Base-by-base conservation (phyloP, 345 rosid genomes). In the Lumnitzera littorea region DNA sequence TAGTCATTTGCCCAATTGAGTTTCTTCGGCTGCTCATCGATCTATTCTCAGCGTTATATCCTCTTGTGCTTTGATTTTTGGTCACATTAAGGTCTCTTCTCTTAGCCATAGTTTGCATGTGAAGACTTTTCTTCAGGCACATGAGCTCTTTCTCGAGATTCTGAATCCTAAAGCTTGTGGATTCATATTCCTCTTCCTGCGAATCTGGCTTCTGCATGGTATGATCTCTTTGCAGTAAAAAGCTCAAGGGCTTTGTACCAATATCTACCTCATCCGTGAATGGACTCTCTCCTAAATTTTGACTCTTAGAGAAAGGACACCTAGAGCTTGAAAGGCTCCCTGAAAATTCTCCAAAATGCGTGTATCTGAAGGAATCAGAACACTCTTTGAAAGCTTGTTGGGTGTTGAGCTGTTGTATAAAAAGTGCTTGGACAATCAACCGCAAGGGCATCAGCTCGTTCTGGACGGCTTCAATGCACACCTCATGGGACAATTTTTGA, bases 361-460 rank as follows among this genome's bases (percentile, higher is more conserved):
- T 69, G 74, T 68, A 72, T 53, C 81, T 76, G 23, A 84, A 80
- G 0, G 86, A 84, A 20, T 82, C 78, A 4, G 94, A 86, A 62
- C 94, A 89, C 66, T 89, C 87, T 70, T 75, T 86, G 73, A 86
- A 86, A 41, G 87, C 85, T 67, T 79, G 85, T 61, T 89, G 92
- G 2, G 91, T 89, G 61, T 76, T 84, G 51, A 82, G 76, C 70
- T 89, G 92, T 51, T 86, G 96, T 48, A 86, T 72, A 43, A 89
- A 82, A 24, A 86, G 91, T 46, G 88, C 94, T 74, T 82, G 87
- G 63, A 89, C 84, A 7, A 86, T 84, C 65, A 84, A 63, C 11
- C 89, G 91, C 24, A 89, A 76, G 15, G 96, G 96, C 91, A 89
- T 80, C 77, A 82, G n/a, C 60, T 89, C 91, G 51, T 89, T 89